phyloP scores from a whole-genome alignment of 805 yeast genomes.

The Suhomyces vadensis region DNA sequence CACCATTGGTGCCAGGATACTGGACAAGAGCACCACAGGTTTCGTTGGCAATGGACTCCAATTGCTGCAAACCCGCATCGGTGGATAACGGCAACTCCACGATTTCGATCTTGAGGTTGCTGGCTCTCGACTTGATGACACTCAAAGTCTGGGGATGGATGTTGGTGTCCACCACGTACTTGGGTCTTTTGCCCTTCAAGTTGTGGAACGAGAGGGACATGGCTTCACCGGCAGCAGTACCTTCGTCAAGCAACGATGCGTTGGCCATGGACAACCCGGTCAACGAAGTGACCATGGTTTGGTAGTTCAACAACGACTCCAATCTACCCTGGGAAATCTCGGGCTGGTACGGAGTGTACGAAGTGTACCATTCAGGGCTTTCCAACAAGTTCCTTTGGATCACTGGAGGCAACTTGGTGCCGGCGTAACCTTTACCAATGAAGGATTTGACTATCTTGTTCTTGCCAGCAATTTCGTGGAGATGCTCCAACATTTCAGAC shows the following conservation, averaged over 20 bases:
- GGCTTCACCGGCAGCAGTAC: slow-evolving; percentile 97
- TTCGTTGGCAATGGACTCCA: slow-evolving; percentile 28
- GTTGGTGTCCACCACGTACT: slow-evolving; percentile 70
- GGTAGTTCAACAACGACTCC: slow-evolving; percentile 86
- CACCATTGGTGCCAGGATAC: slow-evolving; percentile 88
- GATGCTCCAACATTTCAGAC: slow-evolving; percentile 69
- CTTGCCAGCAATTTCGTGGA: slow-evolving; percentile 68
- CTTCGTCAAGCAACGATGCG: slow-evolving; percentile 93
- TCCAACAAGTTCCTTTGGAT: slow-evolving; percentile 90
- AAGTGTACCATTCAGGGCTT: slow-evolving; percentile 97
- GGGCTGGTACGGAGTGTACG: slow-evolving; percentile 98
- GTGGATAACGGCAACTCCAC: slow-evolving; percentile 56
- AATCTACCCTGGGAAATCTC: slow-evolving; percentile 96
- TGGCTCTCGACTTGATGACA: slow-evolving; percentile 78
- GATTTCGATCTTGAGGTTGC: slow-evolving; percentile 67
- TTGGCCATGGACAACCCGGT: slow-evolving; percentile 96
- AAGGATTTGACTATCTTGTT: slow-evolving; percentile 73
- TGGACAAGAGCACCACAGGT: slow-evolving; percentile 85
- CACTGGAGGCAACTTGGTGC: slow-evolving; percentile 86
- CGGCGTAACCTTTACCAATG: slow-evolving; percentile 94
- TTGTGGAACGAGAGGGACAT: slow-evolving; percentile 79
- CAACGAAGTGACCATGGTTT: slow-evolving; percentile 85
- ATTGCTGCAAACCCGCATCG: slow-evolving; percentile 28
- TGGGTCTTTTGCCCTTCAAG: slow-evolving; percentile 62
- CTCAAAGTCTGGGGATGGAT: slow-evolving; percentile 85